These are phyloP conservation scores for Spergularia marina DNA, from an alignment of 148 eudicot genomes.

Conservation along the genomic window DNA sequence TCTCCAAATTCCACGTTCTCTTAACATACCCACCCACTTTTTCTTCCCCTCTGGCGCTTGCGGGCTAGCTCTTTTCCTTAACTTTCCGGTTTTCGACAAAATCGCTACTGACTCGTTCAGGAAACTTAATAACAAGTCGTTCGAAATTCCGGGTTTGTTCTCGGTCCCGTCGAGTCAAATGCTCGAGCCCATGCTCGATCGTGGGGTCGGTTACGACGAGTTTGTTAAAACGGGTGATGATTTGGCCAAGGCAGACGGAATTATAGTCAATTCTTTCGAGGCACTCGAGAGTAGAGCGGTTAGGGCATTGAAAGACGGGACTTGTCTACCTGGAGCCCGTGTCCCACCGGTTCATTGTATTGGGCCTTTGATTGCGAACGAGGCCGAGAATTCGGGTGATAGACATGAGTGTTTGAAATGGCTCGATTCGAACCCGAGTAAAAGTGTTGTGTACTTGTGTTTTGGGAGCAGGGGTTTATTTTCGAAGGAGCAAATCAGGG, in stretches of 20 bases:
- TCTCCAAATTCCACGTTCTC: slow-evolving; percentile 20
- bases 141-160: slow-evolving; percentile 45
- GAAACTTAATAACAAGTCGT: slow-evolving; percentile 21
- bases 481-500: slow-evolving; percentile 34
- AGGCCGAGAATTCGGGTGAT: not conserved
- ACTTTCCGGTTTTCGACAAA: slow-evolving; percentile 30
- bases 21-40: slow-evolving; percentile 41
- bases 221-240: slow-evolving; percentile 21
- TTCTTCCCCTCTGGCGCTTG: slow-evolving; percentile 45
- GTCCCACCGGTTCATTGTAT: slow-evolving; percentile 47
- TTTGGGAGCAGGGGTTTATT: slow-evolving; percentile 54
- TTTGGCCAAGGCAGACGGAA: slow-evolving; percentile 31
- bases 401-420: slow-evolving; percentile 44
- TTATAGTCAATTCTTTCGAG: slow-evolving; percentile 41
- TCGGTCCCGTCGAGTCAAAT: slow-evolving; percentile 40
- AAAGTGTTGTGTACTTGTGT: slow-evolving; percentile 51
- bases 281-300: slow-evolving; percentile 34
- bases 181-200: slow-evolving; percentile 36
- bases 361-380: slow-evolving; percentile 46
- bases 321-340: slow-evolving; percentile 22
- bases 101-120: slow-evolving; percentile 29
- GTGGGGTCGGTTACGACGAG: slow-evolving; percentile 9
- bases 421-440: slow-evolving; percentile 48
- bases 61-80: slow-evolving; percentile 27
- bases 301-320: slow-evolving; percentile 28